Conservation (phyloP, 306 rosid species). For the Lupinus albus region DNA sequence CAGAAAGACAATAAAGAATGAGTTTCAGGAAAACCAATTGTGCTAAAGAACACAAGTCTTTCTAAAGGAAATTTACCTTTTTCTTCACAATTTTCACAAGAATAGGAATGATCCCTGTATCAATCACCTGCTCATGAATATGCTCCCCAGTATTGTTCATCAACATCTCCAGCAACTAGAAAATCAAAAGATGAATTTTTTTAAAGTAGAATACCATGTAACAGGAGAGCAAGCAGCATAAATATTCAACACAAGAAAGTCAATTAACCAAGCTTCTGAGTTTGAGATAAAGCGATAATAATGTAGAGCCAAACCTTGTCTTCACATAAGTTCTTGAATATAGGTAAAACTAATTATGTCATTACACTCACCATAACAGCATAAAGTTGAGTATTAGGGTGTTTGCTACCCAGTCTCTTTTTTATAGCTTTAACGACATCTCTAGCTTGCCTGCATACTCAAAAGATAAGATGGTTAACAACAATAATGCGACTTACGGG, state of each 20-base stretch:
- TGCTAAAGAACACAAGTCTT: conserved; percentile 2
- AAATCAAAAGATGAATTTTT: conserved; percentile 42
- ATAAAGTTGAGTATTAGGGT: conserved; percentile 68
- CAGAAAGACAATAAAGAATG: conserved; percentile 19
- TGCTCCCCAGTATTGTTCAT: conserved; percentile 93
- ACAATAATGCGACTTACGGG: neutral
- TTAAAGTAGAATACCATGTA: conserved; percentile 26
- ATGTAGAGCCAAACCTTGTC: conserved; percentile 9
- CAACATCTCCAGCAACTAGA: conserved; percentile 93
- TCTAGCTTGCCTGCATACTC: conserved; percentile 69
- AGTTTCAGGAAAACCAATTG: conserved; percentile 17
- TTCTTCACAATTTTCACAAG: conserved; percentile 94
- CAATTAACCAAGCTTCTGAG: conserved; percentile 34
- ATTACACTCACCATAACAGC: conserved; percentile 73
- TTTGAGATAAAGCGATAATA: conserved; percentile 12
- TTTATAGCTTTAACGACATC: conserved; percentile 81
- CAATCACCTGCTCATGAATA: conserved; percentile 83
- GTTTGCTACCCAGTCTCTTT: conserved; percentile 78
- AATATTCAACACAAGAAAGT: conserved; percentile 25
- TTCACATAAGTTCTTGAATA: neutral
- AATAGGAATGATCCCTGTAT: conserved; percentile 69
- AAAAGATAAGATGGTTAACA: conserved; percentile 31
- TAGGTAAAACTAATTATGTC: conserved; percentile 24
- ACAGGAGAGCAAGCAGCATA: conserved; percentile 28
- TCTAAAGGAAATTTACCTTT: conserved; percentile 61